phyloP scores from a whole-genome alignment of 2,329 filamentous ascomycete species.

The Didymella pomorum region DNA sequence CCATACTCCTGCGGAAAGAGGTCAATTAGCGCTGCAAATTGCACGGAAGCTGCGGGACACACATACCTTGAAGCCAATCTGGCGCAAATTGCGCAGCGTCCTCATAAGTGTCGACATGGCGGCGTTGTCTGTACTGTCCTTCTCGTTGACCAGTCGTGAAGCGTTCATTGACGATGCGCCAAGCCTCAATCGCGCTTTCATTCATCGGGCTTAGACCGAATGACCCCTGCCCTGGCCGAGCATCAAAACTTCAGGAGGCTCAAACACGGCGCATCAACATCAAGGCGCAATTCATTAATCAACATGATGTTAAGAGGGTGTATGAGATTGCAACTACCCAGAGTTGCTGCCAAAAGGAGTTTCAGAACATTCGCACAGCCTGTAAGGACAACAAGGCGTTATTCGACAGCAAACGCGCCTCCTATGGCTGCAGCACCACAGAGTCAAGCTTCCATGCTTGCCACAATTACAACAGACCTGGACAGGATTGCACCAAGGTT shows the following conservation, averaged over 20 bases:
- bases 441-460: slow-evolving; percentile 64
- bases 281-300: slow-evolving; percentile 2
- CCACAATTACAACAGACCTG: slow-evolving; percentile 73
- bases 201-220: slow-evolving; percentile 13
- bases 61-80: slow-evolving; percentile 84
- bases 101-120: slow-evolving; percentile 91
- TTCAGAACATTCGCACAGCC: slow-evolving; percentile 26
- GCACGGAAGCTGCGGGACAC: slow-evolving; percentile 18
- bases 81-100: slow-evolving; percentile 86
- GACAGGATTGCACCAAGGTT: slow-evolving; percentile 93
- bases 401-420: slow-evolving; percentile 45
- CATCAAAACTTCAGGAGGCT: slow-evolving; percentile 40
- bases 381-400: slow-evolving; percentile 34
- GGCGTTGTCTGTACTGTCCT: slow-evolving; percentile 40
- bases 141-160: slow-evolving; percentile 30
- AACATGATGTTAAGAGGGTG: slow-evolving; percentile 49
- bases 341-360: slow-evolving; percentile 24
- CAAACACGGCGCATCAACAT: slow-evolving; percentile 8
- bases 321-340: slow-evolving; percentile 36
- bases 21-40: slow-evolving; percentile 43
- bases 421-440: slow-evolving; percentile 42
- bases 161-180: slow-evolving; percentile 35
- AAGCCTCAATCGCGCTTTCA: slow-evolving; percentile 27
- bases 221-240: slow-evolving; percentile 25
- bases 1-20: slow-evolving; percentile 74